Conservation (phyloP, 768 basidiomycete genomes). For the Pholiota molesta region DNA sequence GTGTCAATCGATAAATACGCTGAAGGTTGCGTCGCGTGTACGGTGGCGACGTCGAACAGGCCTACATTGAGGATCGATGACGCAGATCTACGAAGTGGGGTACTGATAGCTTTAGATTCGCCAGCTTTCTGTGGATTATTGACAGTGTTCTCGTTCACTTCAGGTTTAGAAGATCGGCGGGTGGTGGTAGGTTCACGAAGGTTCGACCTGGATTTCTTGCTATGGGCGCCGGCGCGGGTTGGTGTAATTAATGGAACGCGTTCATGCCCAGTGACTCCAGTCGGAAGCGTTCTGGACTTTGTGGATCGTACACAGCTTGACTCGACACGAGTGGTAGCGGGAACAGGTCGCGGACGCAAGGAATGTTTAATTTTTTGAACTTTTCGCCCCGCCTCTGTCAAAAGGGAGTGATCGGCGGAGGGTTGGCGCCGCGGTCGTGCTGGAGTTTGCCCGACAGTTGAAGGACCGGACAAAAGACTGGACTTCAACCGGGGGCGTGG, state of each 20-base stretch:
- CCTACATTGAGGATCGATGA: constrained; percentile 25
- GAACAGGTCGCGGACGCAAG: constrained; percentile 17
- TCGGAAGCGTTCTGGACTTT: constrained; percentile 12
- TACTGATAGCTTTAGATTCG: background rate
- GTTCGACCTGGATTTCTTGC: constrained; percentile 9
- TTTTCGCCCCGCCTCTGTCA: constrained; percentile 5
- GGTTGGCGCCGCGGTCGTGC: constrained; percentile 18
- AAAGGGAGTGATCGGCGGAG: constrained; percentile 17
- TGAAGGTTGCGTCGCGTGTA: constrained; percentile 20
- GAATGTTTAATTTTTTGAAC: constrained; percentile 16
- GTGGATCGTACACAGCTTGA: constrained; percentile 11
- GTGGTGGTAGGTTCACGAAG: constrained; percentile 7
- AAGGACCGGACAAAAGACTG: constrained; percentile 4
- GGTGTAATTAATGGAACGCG: constrained; percentile 12
- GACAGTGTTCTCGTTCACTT: background rate
- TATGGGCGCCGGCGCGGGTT: constrained; percentile 18
- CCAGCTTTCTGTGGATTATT: constrained; percentile 2
- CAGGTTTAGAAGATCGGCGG: background rate
- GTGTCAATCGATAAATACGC: constrained; percentile 21
- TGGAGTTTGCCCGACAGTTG: constrained; percentile 8
- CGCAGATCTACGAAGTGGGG: constrained; percentile 6
- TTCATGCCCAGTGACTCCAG: constrained; percentile 8
- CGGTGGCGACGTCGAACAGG: constrained; percentile 18
- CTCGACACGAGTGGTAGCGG: constrained; percentile 16
- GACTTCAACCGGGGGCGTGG: constrained; percentile 14